Evolutionary conservation across 2,329 filamentous ascomycete species (phyloP).

Genomic region (Aspergillus amoenus): DNA sequence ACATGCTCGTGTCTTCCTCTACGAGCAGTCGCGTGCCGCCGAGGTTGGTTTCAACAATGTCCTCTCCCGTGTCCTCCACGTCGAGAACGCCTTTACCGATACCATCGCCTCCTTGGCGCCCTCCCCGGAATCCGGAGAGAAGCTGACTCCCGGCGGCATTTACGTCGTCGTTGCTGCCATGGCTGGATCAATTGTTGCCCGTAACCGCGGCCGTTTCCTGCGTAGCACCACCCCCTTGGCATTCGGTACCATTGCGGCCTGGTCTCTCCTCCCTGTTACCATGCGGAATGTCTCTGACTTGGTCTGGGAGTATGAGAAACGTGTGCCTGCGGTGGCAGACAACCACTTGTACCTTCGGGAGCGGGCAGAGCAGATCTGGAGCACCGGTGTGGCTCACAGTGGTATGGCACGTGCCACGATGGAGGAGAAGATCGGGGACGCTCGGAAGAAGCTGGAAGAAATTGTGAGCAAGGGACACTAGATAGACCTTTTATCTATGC

Average conservation of each 20-base stretch:
- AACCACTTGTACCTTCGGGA: slow-evolving; percentile 73
- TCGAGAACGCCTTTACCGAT: slow-evolving; percentile 86
- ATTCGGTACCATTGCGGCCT: slow-evolving; percentile 79
- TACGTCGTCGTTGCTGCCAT: slow-evolving; percentile 94
- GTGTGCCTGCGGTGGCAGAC: slow-evolving; percentile 77
- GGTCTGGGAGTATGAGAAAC: slow-evolving; percentile 90
- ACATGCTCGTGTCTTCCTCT: slow-evolving; percentile 74
- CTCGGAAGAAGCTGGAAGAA: slow-evolving; percentile 74
- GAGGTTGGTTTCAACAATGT: slow-evolving; percentile 82
- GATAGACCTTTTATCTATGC: slow-evolving; percentile 18
- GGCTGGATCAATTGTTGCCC: slow-evolving; percentile 87
- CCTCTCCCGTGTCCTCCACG: slow-evolving; percentile 75
- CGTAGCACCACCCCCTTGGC: slow-evolving; percentile 73
- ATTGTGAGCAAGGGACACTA: slow-evolving; percentile 92
- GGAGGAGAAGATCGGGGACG: slow-evolving; percentile 75
- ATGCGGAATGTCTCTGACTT: slow-evolving; percentile 85
- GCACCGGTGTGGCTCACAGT: slow-evolving; percentile 73
- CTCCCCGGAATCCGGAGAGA: slow-evolving; percentile 79
- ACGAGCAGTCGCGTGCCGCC: slow-evolving; percentile 69
- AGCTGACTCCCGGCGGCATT: slow-evolving; percentile 81
- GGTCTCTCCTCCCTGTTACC: slow-evolving; percentile 82
- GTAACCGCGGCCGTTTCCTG: slow-evolving; percentile 82
- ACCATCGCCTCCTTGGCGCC: slow-evolving; percentile 89
- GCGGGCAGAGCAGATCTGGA: slow-evolving; percentile 66
- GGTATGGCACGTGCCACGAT: slow-evolving; percentile 70